Percentiles rank a stretch among this genome's conserved stretches.
phyloP scores from a whole-genome alignment of 805 yeast species.

The Pichia californica region DNA sequence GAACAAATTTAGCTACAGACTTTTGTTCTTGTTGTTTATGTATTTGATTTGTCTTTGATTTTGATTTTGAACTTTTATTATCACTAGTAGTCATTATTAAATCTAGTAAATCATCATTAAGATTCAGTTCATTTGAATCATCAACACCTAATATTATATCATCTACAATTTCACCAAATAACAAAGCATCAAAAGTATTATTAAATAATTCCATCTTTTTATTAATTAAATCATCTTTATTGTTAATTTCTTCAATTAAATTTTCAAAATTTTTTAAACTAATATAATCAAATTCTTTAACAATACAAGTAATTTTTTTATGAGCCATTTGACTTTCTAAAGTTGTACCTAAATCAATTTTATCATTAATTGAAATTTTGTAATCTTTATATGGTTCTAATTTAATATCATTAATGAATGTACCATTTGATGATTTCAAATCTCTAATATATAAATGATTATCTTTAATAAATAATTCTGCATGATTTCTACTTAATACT shows the following conservation, averaged over 20 bases:
- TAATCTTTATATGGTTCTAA: constrained; percentile 56
- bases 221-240: constrained; percentile 22
- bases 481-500: constrained; percentile 89
- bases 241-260: constrained; percentile 20
- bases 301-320: constrained; percentile 77
- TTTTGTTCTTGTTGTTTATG: constrained; percentile 32
- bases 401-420: constrained; percentile 75
- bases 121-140: constrained; percentile 18
- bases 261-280: constrained; percentile 31
- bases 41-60: neutral
- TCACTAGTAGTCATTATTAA: constrained; percentile 27
- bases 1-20: constrained; percentile 15
- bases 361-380: constrained; percentile 71
- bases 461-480: constrained; percentile 71
- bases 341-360: constrained; percentile 91
- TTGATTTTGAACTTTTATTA: constrained; percentile 24
- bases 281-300: constrained; percentile 65
- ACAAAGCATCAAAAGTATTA: constrained; percentile 30
- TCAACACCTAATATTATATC: constrained; percentile 14
- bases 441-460: constrained; percentile 68
- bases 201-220: constrained; percentile 29
- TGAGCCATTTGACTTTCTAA: constrained; percentile 66
- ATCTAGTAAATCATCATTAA: constrained; percentile 21
- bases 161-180: constrained; percentile 31
- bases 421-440: constrained; percentile 89